Percentiles rank a stretch among this genome's conserved stretches.
These are phyloP conservation scores for Westerdykella aurantiaca DNA, from an alignment of 2,329 filamentous ascomycete species.

Conservation along the genomic window DNA sequence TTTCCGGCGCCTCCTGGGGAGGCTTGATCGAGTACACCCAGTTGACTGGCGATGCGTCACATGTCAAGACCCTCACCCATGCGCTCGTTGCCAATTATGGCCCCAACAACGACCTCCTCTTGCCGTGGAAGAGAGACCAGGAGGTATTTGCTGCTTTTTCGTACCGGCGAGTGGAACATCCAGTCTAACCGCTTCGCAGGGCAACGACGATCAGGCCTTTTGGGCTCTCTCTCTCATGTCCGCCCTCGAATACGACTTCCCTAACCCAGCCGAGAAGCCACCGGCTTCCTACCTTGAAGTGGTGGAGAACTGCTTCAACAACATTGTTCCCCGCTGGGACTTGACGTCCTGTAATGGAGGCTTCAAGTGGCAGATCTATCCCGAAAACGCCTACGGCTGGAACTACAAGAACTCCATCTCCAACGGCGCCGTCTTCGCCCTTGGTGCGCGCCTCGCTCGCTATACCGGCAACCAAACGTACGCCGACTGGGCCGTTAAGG, in stretches of 20 bases:
- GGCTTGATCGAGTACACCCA: slow-evolving; percentile 42
- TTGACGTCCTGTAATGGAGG: slow-evolving; percentile 62
- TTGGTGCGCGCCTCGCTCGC: slow-evolving; percentile 68
- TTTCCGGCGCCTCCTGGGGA: slow-evolving; percentile 38
- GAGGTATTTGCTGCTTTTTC: slow-evolving; percentile 13
- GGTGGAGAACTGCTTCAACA: slow-evolving; percentile 66
- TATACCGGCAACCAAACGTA: slow-evolving; percentile 58
- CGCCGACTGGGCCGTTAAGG: slow-evolving; percentile 58
- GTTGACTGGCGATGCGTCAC: slow-evolving; percentile 42
- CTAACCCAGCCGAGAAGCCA: slow-evolving; percentile 49
- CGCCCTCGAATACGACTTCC: slow-evolving; percentile 63
- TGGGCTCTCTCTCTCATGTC: slow-evolving; percentile 65
- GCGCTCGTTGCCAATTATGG: slow-evolving; percentile 41
- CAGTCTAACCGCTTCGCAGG: slow-evolving; percentile 35
- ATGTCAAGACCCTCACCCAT: slow-evolving; percentile 39
- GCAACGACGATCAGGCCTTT: slow-evolving; percentile 71
- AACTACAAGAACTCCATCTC: slow-evolving; percentile 78
- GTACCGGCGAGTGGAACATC: neutral
- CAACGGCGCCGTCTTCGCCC: slow-evolving; percentile 78
- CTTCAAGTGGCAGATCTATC: slow-evolving; percentile 75
- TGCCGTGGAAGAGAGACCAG: slow-evolving; percentile 36
- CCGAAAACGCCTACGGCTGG: slow-evolving; percentile 65
- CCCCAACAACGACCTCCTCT: slow-evolving; percentile 40
- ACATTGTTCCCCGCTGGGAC: slow-evolving; percentile 66
- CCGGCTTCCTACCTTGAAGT: slow-evolving; percentile 56